These are phyloP conservation scores for Sporothrix protearum DNA, from an alignment of 2,329 filamentous ascomycete genomes.

Conservation along the genomic window DNA sequence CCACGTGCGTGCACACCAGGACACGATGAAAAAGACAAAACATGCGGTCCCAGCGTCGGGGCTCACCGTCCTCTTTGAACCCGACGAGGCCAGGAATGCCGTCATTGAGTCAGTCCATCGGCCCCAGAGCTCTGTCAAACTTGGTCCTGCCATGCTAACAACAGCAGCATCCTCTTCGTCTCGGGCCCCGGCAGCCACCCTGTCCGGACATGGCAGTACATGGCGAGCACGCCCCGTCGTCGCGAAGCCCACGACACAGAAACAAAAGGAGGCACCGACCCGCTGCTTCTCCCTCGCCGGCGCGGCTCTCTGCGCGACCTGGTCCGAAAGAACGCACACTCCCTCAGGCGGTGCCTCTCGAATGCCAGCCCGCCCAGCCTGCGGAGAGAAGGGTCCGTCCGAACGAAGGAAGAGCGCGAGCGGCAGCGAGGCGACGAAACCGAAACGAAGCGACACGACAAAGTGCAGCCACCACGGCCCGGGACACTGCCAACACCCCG, in stretches of 20 bases:
- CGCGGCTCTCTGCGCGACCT: conserved; percentile 24
- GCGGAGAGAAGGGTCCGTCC: not conserved
- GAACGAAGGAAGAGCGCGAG: not conserved
- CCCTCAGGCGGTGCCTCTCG: conserved; percentile 11
- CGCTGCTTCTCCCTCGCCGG: conserved; percentile 10
- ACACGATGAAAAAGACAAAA: conserved; percentile 31
- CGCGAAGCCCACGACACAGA: conserved; percentile 23
- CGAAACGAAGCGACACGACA: conserved; percentile 15
- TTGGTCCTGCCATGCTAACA: not conserved
- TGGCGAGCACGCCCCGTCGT: conserved; percentile 27
- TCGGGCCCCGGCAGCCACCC: conserved; percentile 36
- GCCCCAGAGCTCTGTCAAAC: no score
- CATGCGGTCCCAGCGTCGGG: conserved; percentile 33
- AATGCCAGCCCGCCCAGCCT: conserved; percentile 24
- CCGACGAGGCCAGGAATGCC: conserved; percentile 32
- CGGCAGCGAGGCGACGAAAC: not conserved
- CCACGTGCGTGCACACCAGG: not conserved
- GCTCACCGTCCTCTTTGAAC: conserved; percentile 36
- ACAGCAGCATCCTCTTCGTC: conserved; percentile 35
- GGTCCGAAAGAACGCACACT: conserved; percentile 30
- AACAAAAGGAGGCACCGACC: not conserved
- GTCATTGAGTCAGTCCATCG: conserved; percentile 34
- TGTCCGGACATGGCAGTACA: conserved; percentile 33
- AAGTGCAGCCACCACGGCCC: not conserved
- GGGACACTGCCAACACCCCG: not conserved